A percentile compares a stretch with the other conserved stretches of the same genome.
These are phyloP conservation scores for Aspergillus indologenus DNA, from an alignment of 495 filamentous ascomycete species.

Conservation along the genomic window DNA sequence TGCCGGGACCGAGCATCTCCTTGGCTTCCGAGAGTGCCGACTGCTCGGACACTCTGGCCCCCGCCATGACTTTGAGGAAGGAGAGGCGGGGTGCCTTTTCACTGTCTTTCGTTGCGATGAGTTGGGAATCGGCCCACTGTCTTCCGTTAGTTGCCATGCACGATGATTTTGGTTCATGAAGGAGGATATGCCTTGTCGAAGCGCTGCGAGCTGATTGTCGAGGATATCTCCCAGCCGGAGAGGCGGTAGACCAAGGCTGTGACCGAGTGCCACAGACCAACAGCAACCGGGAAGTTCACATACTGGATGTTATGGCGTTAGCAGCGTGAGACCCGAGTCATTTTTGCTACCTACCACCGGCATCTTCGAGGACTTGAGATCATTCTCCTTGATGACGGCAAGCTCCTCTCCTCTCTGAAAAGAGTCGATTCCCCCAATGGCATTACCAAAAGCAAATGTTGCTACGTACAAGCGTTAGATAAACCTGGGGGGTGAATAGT, in stretches of 20 bases:
- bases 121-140: background rate
- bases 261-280: background rate
- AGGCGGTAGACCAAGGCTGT: background rate
- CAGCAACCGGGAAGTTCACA: background rate
- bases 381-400: background rate
- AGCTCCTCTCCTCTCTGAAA: background rate
- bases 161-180: background rate
- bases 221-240: background rate
- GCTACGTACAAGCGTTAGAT: background rate
- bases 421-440: background rate
- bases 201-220: background rate
- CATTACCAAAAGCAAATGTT: background rate
- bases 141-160: too few relatives aligned
- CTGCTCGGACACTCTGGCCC: background rate
- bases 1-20: constrained; percentile 1
- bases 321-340: background rate
- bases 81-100: background rate
- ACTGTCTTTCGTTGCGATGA: background rate
- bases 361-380: constrained; percentile 3
- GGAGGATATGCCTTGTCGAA: background rate
- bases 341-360: background rate
- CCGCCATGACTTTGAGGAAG: background rate
- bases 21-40: constrained; percentile 1
- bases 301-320: background rate
- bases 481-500: background rate